Evolutionary conservation across 495 filamentous ascomycete species (phyloP).

Genomic region (Penicillium arizonense): DNA sequence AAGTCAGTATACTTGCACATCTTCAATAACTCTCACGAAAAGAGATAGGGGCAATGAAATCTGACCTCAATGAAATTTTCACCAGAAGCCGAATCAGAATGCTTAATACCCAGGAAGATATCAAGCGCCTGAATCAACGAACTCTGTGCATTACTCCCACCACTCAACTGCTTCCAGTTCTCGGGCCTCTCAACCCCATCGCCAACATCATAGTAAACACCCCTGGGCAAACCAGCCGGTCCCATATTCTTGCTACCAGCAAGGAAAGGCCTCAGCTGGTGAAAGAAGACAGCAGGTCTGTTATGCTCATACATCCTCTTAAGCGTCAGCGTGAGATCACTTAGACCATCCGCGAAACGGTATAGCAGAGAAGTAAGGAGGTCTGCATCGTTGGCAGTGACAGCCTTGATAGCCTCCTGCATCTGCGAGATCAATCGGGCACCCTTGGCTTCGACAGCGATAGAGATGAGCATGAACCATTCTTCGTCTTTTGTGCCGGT

Average conservation of each 20-base stretch:
- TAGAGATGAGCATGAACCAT: constrained; percentile 95
- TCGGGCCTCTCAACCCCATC: constrained; percentile 32
- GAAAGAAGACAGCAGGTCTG: constrained; percentile 84
- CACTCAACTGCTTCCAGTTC: constrained; percentile 72
- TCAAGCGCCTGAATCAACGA: constrained; percentile 93
- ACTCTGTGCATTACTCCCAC: constrained; percentile 93
- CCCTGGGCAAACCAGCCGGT: constrained; percentile 82
- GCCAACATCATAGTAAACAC: constrained; percentile 85
- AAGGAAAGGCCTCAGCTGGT: constrained; percentile 85
- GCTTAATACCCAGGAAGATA: constrained; percentile 81
- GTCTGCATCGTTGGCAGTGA: constrained; percentile 54
- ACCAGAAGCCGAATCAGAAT: constrained; percentile 66
- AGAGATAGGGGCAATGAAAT: too few relatives aligned
- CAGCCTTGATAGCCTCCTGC: constrained; percentile 79
- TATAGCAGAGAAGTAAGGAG: constrained; percentile 69
- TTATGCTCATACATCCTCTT: constrained; percentile 87
- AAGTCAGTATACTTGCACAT: background rate
- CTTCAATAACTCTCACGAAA: too few relatives aligned
- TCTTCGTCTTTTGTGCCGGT: constrained; percentile 93
- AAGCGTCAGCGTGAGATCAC: constrained; percentile 71
- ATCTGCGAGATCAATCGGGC: constrained; percentile 80
- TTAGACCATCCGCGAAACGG: constrained; percentile 74
- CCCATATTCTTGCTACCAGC: constrained; percentile 96
- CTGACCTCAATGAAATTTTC: constrained; percentile 34
- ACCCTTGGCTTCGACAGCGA: constrained; percentile 91